Percentiles rank a stretch among this genome's conserved stretches.
These are phyloP conservation scores for Diplogelasinospora grovesii DNA, from an alignment of 495 filamentous ascomycete species.

Conservation along the genomic window DNA sequence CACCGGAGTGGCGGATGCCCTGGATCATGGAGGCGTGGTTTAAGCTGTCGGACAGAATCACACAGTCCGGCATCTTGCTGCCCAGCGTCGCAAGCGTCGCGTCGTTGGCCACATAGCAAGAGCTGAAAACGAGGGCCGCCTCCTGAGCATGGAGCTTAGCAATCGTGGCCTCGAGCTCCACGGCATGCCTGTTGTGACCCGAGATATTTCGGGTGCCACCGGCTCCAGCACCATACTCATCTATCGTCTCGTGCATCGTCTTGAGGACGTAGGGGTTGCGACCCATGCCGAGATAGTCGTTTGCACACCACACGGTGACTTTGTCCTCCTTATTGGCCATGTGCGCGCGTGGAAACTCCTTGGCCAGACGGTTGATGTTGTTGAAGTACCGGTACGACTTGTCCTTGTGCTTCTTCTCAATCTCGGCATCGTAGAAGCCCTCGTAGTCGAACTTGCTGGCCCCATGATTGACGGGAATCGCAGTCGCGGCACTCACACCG, in stretches of 20 bases:
- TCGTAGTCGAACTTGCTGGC: constrained; percentile 75
- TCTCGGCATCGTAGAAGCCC: constrained; percentile 75
- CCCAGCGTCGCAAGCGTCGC: constrained; percentile 93
- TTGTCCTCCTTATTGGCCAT: constrained; percentile 75
- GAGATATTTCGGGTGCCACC: constrained; percentile 97
- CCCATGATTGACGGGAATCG: constrained; percentile 13
- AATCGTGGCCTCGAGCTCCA: constrained; percentile 73
- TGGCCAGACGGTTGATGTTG: constrained; percentile 97
- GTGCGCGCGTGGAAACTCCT: constrained; percentile 93
- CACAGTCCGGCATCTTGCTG: constrained; percentile 91
- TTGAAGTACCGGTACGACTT: constrained; percentile 99
- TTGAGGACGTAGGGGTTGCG: constrained; percentile 81
- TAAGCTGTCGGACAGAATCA: constrained; percentile 88
- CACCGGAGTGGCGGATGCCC: constrained; percentile 93
- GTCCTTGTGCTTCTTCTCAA: constrained; percentile 99
- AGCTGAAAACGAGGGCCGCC: constrained; percentile 86
- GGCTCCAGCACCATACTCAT: constrained; percentile 90
- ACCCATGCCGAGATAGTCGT: constrained; percentile 98
- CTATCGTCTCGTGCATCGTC: constrained; percentile 89
- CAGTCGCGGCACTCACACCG: constrained; percentile 12
- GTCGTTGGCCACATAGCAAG: constrained; percentile 97
- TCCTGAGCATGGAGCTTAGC: constrained; percentile 90
- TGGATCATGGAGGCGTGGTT: constrained; percentile 99
- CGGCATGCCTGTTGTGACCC: constrained; percentile 91
- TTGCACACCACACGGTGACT: constrained; percentile 99